These are phyloP conservation scores for Ophiostoma quercus DNA, from an alignment of 2,329 filamentous ascomycete genomes.

Conservation along the genomic window DNA sequence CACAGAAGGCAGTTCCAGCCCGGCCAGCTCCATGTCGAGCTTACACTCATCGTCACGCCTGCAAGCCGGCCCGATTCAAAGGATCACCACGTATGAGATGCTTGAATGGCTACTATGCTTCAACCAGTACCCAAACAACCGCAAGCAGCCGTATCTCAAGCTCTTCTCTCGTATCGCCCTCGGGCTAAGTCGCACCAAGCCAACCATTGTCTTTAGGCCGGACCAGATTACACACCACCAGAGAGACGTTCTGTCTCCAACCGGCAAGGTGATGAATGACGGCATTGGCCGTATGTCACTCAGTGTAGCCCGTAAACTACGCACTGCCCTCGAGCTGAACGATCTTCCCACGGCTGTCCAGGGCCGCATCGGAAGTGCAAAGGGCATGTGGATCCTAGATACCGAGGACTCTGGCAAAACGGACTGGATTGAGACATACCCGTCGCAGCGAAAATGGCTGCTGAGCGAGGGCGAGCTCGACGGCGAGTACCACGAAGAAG, in stretches of 20 bases:
- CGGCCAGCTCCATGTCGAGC: constrained; percentile 11
- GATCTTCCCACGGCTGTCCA: constrained; percentile 62
- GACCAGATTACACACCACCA: constrained; percentile 42
- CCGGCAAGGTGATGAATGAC: constrained; percentile 55
- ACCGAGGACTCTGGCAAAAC: constrained; percentile 41
- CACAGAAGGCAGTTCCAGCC: constrained; percentile 28
- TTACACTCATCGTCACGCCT: constrained; percentile 29
- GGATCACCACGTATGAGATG: constrained; percentile 37
- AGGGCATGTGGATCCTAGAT: constrained; percentile 69
- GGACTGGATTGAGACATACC: constrained; percentile 62
- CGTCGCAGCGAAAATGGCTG: constrained; percentile 65
- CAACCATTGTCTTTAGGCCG: constrained; percentile 43
- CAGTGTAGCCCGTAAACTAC: constrained; percentile 51
- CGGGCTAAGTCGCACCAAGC: constrained; percentile 49
- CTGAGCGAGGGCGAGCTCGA: constrained; percentile 27
- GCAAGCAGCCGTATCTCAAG: constrained; percentile 47
- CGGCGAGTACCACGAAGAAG: constrained; percentile 2
- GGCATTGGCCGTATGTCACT: constrained; percentile 62
- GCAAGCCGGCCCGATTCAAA: not conserved
- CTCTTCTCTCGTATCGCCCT: constrained; percentile 52
- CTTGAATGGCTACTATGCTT: constrained; percentile 49
- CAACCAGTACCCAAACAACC: constrained; percentile 38
- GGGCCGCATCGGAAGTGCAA: constrained; percentile 64
- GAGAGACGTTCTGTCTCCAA: constrained; percentile 39
- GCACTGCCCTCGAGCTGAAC: constrained; percentile 44